phyloP scores from a whole-genome alignment of 345 rosid species.

The Bruguiera sexangula region DNA sequence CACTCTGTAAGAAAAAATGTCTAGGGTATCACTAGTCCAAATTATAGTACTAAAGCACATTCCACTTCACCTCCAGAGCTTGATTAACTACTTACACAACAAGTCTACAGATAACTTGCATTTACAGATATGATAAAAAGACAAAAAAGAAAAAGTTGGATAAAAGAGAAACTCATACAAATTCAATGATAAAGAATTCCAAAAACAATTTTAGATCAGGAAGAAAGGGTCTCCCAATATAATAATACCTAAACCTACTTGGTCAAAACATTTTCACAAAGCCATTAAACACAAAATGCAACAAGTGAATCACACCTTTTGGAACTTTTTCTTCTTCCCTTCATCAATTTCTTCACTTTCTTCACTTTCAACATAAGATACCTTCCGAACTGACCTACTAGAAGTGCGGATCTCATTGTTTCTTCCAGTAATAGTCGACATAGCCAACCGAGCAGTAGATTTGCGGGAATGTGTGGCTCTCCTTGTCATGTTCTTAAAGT shows the following conservation, averaged over 20 bases:
- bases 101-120: too few relatives aligned
- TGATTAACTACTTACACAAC: too few relatives aligned
- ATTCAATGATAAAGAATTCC: slow-evolving; percentile 3
- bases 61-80: too few relatives aligned
- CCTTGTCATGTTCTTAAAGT: slow-evolving; percentile 54
- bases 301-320: slow-evolving; percentile 50
- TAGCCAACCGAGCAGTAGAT: slow-evolving; percentile 50
- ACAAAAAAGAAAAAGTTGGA: too few relatives aligned
- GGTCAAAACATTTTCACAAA: not conserved
- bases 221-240: not conserved
- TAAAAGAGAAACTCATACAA: not conserved
- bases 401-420: slow-evolving; percentile 84
- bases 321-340: slow-evolving; percentile 66
- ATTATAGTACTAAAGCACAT: too few relatives aligned
- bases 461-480: slow-evolving; percentile 62
- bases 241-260: not conserved
- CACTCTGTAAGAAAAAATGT: too few relatives aligned
- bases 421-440: slow-evolving; percentile 40
- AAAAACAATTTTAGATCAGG: not conserved
- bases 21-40: too few relatives aligned
- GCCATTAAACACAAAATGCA: not conserved
- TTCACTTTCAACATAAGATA: slow-evolving; percentile 98
- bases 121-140: too few relatives aligned
- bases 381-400: slow-evolving; percentile 84
- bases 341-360: slow-evolving; percentile 95